phyloP scores from a whole-genome alignment of 371 early-diverging fungal species.

The Funneliformis caledonium region DNA sequence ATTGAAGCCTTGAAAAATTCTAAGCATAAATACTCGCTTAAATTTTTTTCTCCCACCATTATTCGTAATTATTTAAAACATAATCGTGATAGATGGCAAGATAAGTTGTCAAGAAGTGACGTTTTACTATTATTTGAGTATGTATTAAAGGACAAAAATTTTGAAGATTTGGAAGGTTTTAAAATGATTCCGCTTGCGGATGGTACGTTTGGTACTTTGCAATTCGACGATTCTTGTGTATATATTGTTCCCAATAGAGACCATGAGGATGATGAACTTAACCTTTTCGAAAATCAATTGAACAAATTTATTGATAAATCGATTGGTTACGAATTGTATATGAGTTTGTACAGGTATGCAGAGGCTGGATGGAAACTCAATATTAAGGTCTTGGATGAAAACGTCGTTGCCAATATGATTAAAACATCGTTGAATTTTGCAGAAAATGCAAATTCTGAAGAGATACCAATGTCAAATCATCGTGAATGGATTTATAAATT shows the following conservation, averaged over 20 bases:
- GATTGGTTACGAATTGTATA: neutral
- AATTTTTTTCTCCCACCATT: neutral
- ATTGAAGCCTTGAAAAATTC: neutral
- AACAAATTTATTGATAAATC: conserved; percentile 2
- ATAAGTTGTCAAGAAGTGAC: neutral
- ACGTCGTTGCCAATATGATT: neutral
- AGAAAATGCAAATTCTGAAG: neutral
- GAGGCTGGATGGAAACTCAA: neutral
- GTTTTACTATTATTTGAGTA: neutral
- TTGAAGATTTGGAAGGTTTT: neutral
- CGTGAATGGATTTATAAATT: conserved; percentile 15
- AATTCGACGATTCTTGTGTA: too few species aligned
- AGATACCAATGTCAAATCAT: neutral
- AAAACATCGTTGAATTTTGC: neutral
- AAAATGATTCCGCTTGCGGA: conserved; percentile 7
- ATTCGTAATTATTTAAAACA: neutral
- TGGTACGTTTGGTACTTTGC: neutral
- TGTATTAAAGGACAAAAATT: neutral
- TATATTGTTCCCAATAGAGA: neutral
- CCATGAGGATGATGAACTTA: neutral
- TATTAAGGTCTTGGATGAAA: neutral
- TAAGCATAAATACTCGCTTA: neutral
- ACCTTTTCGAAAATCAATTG: conserved; percentile 1
- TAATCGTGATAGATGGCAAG: neutral
- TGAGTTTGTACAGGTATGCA: neutral